Evolutionary conservation across 2,329 filamentous ascomycete species (phyloP).

Genomic region (Cercospora berteroae): DNA sequence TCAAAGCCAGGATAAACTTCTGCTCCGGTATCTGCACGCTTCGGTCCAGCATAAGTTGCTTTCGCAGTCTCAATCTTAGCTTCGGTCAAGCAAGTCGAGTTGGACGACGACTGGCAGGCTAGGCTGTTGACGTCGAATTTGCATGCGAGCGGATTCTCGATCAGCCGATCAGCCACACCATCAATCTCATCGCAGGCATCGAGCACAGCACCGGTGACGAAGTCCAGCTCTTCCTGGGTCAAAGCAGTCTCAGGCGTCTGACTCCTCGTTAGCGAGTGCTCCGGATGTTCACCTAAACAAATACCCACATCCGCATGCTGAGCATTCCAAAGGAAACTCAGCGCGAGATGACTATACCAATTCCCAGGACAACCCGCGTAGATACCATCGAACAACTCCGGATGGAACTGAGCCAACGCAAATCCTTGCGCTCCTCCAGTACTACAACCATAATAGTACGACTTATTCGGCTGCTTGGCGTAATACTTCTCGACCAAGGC

Average conservation of each 20-base stretch:
- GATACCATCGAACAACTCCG: slow-evolving; percentile 46
- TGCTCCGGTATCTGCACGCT: slow-evolving; percentile 24
- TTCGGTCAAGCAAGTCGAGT: slow-evolving; percentile 34
- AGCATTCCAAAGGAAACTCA: slow-evolving; percentile 35
- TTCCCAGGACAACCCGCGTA: slow-evolving; percentile 43
- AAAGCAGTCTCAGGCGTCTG: slow-evolving; percentile 26
- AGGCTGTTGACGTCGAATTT: slow-evolving; percentile 39
- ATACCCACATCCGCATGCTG: slow-evolving; percentile 25
- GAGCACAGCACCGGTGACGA: slow-evolving; percentile 38
- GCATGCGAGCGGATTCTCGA: slow-evolving; percentile 43
- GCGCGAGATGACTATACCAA: slow-evolving; percentile 38
- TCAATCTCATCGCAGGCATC: slow-evolving; percentile 43
- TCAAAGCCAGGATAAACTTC: slow-evolving; percentile 44
- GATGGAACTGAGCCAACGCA: slow-evolving; percentile 43
- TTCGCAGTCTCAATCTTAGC: slow-evolving; percentile 36
- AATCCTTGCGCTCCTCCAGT: slow-evolving; percentile 46
- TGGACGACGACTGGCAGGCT: slow-evolving; percentile 30
- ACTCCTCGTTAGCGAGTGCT: background rate
- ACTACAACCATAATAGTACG: slow-evolving; percentile 45
- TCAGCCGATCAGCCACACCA: slow-evolving; percentile 40
- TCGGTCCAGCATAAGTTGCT: slow-evolving; percentile 38
- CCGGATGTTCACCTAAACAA: background rate
- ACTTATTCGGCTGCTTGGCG: slow-evolving; percentile 31
- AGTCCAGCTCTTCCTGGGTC: slow-evolving; percentile 35
- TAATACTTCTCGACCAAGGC: slow-evolving; percentile 39